Evolutionary conservation across 352 stramenopile species (phyloP), one percentile per base, ranked within the genome.

Genomic region (Phytophthora fragariae): DNA sequence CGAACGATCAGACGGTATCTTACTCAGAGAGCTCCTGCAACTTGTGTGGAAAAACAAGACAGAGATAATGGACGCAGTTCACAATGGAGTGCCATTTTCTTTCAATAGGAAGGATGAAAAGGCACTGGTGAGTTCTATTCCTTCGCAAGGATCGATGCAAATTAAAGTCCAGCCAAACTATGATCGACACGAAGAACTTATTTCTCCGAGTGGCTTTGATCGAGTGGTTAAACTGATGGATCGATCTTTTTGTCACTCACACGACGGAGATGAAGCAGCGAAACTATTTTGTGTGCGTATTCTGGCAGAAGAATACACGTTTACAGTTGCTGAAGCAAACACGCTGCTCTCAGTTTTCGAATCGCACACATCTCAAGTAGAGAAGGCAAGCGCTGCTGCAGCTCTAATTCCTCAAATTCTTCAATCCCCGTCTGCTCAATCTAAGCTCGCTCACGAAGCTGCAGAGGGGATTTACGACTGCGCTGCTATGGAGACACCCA

Each of bases 71-170:
- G 86, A 93, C 15, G 68, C 79, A 2, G 37, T 57, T 5, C 79
- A 86, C 58, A 91, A 91, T 49, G 84, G 83, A 41, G 19, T 49
- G 1, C 66, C 81, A 3, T 86, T 81, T 57, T 72, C 72, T 2
- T 88, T 93, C 46, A 86, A 86, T 57, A 70, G 72, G 19, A 89
- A 89, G 35, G 85, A 91, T 63, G 87, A 92, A 50, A 90, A 86
- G 27, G 31, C 79, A 14, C 68, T 91, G 2, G 37, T 90, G 33
- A 68, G 68, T 6, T 76, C 68, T 7, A 70, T 86, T 17, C 85
- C 84, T 14, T 61, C 72, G 1, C 79, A 67, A 44, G 84, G 85
- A 3, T 68, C 78, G 5, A 72, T 91, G 70, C 76, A 87, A 47
- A 62, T 92, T 27, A 91, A 88, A 49, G 62, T 88, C 15, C 84